Base-by-base conservation (phyloP, 306 rosid genomes). In the Dryas octopetala region DNA sequence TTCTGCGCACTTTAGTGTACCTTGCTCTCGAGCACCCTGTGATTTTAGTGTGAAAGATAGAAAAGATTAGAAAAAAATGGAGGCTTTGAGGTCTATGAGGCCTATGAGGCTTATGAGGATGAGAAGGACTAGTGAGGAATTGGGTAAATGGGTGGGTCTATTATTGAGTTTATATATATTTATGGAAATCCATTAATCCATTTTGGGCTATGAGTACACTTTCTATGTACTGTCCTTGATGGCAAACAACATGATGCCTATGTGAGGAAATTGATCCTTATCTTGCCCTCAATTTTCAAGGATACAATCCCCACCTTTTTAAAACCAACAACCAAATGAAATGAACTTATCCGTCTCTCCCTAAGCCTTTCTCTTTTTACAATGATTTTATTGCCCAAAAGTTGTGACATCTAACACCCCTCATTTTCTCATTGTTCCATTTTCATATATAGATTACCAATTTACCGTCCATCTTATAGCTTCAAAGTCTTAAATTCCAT, bases 181-280 rank as follows among this genome's bases (percentile, higher is more conserved):
- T 77, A 75, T 66, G 54, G 58, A 66, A 59, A 68, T 28, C n/a
- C 8, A 72, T 44, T 46, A 38, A 62, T n/a, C 69, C 44, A 74
- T 79, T 76, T 71, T 80, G 87, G 79, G 84, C 47, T 77, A 85
- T 78, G 91, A 88, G 86, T 86, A 70, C 81, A 83, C 87, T 86
- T 88, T 89, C 82, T 77, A 66, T 93, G 87, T 86, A 90, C 86
- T 83, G 85, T 82, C 78, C 80, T 78, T 75, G 86, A 91, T 91
- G 96, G 97, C 97, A 71, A 89, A 91, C 96, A 91, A 23, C 85
- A 91, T 91, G 79, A 91, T 91, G 73, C 81, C 85, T 81, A 79
- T 75, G 83, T 77, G 89, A 83, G 88, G 83, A 85, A 87, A 74
- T 76, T 85, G 88, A 85, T 85, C 88, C 95, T 87, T 84, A 87